Percentiles rank a stretch among this genome's conserved stretches.
These are phyloP conservation scores for Leishmania guyanensis DNA, from an alignment of 208 protist species.

Conservation along the genomic window DNA sequence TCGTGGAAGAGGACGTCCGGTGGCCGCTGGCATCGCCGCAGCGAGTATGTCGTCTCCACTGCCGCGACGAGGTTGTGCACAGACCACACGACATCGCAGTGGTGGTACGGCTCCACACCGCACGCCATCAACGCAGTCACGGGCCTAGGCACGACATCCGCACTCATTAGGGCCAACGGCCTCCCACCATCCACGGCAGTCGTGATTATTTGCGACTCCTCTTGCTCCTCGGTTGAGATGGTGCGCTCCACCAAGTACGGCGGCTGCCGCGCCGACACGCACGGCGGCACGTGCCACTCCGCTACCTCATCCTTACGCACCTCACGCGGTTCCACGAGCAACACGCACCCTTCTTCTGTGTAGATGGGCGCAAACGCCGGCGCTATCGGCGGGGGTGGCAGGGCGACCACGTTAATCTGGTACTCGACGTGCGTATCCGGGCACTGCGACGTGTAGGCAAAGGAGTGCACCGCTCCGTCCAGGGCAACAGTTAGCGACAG, in stretches of 20 bases:
- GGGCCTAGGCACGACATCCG: neutral
- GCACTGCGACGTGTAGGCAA: constrained; percentile 64
- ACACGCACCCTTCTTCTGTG: constrained; percentile 78
- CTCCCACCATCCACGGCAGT: constrained; percentile 18
- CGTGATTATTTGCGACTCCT: constrained; percentile 16
- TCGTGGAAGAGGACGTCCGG: constrained; percentile 69
- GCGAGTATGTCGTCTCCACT: constrained; percentile 71
- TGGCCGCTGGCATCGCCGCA: constrained; percentile 80
- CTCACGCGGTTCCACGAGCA: constrained; percentile 54
- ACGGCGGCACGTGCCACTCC: constrained; percentile 56
- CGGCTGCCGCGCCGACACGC: constrained; percentile 31
- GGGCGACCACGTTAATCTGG: constrained; percentile 53
- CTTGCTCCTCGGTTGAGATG: constrained; percentile 23
- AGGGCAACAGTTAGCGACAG: constrained; percentile 17
- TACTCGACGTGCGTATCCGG: constrained; percentile 65
- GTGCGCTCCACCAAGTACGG: constrained; percentile 48
- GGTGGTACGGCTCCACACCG: constrained; percentile 59
- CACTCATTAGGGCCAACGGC: constrained; percentile 1
- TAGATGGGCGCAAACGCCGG: constrained; percentile 66
- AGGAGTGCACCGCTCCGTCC: neutral
- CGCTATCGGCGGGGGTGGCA: constrained; percentile 49
- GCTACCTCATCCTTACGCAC: constrained; percentile 74
- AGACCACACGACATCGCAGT: constrained; percentile 78
- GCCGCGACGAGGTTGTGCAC: constrained; percentile 61
- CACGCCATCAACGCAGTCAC: constrained; percentile 49